Evolutionary conservation across 2,329 filamentous ascomycete species (phyloP).

Genomic region (Fusarium zealandicum): DNA sequence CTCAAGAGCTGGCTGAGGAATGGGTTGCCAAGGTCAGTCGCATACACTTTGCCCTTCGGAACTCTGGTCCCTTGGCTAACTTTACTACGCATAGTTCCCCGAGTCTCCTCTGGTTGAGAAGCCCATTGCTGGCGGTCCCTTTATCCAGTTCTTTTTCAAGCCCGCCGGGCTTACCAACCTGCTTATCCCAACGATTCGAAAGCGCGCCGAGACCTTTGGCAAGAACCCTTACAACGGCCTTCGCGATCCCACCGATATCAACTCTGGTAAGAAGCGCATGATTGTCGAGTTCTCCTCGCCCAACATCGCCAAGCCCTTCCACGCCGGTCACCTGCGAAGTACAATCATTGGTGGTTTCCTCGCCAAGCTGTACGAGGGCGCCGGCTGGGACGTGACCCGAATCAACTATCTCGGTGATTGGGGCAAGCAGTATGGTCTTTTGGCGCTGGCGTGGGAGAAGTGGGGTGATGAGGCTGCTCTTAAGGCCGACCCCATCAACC

Average conservation of each 20-base stretch:
- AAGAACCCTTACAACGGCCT: constrained; percentile 65
- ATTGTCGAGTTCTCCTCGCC: constrained; percentile 86
- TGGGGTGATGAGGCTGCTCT: constrained; percentile 79
- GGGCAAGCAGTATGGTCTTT: constrained; percentile 43
- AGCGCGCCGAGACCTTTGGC: constrained; percentile 61
- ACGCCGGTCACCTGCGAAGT: constrained; percentile 77
- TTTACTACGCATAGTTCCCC: constrained; percentile 63
- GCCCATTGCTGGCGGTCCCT: constrained; percentile 71
- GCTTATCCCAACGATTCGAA: constrained; percentile 73
- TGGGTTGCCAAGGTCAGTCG: constrained; percentile 64
- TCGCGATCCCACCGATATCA: constrained; percentile 66
- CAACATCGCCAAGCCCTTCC: constrained; percentile 87
- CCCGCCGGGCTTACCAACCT: constrained; percentile 68
- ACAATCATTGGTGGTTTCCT: constrained; percentile 84
- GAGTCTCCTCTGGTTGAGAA: constrained; percentile 76
- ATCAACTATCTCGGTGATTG: constrained; percentile 63
- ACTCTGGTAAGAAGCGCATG: constrained; percentile 68
- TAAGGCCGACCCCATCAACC: constrained; percentile 77
- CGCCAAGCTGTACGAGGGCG: constrained; percentile 72
- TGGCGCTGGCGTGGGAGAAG: constrained; percentile 74
- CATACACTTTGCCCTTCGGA: not conserved
- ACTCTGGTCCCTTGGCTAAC: constrained; percentile 3
- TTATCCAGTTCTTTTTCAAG: constrained; percentile 83
- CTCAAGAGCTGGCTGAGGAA: constrained; percentile 66
- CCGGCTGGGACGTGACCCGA: constrained; percentile 75